Evolutionary conservation across 768 basidiomycete genomes (phyloP).

Genomic region (Punctularia strigosozonata): DNA sequence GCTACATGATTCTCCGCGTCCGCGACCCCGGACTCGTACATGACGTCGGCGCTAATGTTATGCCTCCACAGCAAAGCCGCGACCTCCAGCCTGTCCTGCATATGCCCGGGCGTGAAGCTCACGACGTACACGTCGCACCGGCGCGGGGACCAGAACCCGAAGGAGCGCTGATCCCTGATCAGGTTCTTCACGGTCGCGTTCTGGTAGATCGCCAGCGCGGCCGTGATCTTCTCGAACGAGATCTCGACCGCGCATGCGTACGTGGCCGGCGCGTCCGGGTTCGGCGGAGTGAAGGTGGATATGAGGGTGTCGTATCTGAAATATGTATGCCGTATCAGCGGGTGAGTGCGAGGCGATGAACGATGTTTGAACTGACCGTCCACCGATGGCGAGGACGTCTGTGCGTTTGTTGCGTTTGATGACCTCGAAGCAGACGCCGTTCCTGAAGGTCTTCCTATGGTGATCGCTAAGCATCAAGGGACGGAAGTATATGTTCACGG

Average conservation of each 20-base stretch:
- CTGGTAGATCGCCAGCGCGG: conserved; percentile 59
- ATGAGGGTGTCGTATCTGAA: conserved; percentile 67
- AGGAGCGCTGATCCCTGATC: conserved; percentile 70
- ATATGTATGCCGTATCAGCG: conserved; percentile 1
- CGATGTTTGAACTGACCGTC: conserved; percentile 38
- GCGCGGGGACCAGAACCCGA: conserved; percentile 84
- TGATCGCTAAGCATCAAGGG: conserved; percentile 67
- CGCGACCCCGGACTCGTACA: conserved; percentile 68
- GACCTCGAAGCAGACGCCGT: conserved; percentile 69
- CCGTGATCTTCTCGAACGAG: conserved; percentile 66
- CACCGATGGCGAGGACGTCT: conserved; percentile 73
- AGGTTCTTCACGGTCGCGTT: conserved; percentile 51
- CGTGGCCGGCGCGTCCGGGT: conserved; percentile 37
- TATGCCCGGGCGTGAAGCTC: conserved; percentile 61
- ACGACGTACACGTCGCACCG: conserved; percentile 82
- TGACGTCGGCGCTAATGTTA: conserved; percentile 75
- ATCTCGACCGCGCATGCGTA: conserved; percentile 72
- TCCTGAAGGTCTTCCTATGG: conserved; percentile 60
- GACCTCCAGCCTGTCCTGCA: conserved; percentile 70
- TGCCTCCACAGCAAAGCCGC: conserved; percentile 70
- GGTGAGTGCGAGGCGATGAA: neutral
- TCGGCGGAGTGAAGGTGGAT: conserved; percentile 40
- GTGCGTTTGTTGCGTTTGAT: conserved; percentile 50
- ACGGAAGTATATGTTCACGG: conserved; percentile 49
- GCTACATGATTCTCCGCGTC: conserved; percentile 55